Percentiles rank a stretch among this genome's conserved stretches.
phyloP scores from a whole-genome alignment of 257 asterid species.

The Paraleonurus japonicus region DNA sequence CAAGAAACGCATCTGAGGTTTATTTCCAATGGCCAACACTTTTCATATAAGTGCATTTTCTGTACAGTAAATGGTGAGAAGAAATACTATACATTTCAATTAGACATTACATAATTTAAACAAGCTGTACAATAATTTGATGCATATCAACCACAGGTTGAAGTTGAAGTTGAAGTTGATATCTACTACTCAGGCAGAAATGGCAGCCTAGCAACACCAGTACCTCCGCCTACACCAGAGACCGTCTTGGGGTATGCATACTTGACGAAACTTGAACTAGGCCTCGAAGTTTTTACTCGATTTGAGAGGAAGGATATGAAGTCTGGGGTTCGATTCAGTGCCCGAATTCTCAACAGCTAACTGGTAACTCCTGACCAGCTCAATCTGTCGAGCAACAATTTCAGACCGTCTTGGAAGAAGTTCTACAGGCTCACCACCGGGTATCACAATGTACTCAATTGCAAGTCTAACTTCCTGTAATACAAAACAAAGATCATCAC shows the following conservation, averaged over 20 bases:
- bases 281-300: slow-evolving; percentile 36
- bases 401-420: slow-evolving; percentile 96
- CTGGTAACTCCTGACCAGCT: slow-evolving; percentile 88
- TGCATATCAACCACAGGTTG: slow-evolving; percentile 39
- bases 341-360: slow-evolving; percentile 84
- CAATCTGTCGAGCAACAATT: slow-evolving; percentile 83
- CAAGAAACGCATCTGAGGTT: background rate
- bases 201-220: slow-evolving; percentile 52
- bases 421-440: slow-evolving; percentile 95
- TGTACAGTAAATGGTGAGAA: slow-evolving; percentile 29
- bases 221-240: slow-evolving; percentile 32
- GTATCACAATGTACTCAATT: slow-evolving; percentile 94
- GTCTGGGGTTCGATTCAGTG: slow-evolving; percentile 74
- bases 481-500: background rate
- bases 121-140: slow-evolving; percentile 38
- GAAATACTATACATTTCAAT: slow-evolving; percentile 23
- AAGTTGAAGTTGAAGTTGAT: slow-evolving; percentile 19
- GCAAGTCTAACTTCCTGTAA: slow-evolving; percentile 91
- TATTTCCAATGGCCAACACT: background rate
- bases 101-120: slow-evolving; percentile 32
- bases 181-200: slow-evolving; percentile 60
- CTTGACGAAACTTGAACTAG: slow-evolving; percentile 32
- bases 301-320: slow-evolving; percentile 90
- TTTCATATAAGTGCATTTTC: background rate
- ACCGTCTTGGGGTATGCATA: slow-evolving; percentile 19